These are phyloP conservation scores for Penicillium sp. DNA, from an alignment of 2,329 filamentous ascomycete genomes.

Conservation along the genomic window DNA sequence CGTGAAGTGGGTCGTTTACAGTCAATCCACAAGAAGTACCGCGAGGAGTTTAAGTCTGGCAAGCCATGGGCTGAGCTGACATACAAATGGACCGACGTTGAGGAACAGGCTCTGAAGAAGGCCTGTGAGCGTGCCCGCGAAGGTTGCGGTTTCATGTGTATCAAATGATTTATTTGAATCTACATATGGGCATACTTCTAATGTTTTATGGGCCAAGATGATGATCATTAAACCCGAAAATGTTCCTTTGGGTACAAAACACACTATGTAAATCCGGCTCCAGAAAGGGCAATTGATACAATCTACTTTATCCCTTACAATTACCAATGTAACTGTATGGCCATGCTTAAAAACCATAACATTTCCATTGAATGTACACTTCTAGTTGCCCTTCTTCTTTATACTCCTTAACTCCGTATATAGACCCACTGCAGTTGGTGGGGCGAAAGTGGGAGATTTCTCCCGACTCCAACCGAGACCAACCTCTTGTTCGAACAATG, in stretches of 20 bases:
- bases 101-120: constrained; percentile 58
- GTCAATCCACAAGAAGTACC: constrained; percentile 54
- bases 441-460: constrained; percentile 2
- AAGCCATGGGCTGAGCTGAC: constrained; percentile 62
- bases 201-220: no score
- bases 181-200: neutral
- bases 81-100: constrained; percentile 63
- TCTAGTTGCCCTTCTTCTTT: neutral
- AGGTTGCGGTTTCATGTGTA: constrained; percentile 58
- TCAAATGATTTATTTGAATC: constrained; percentile 46
- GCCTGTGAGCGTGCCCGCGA: constrained; percentile 57
- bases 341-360: no score
- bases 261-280: neutral
- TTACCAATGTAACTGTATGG: no score
- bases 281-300: neutral
- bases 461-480: neutral
- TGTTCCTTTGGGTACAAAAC: neutral
- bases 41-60: constrained; percentile 56
- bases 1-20: constrained; percentile 57
- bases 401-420: neutral
- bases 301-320: neutral
- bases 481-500: constrained; percentile 8
- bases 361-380: no score
- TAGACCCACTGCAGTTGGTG: neutral
- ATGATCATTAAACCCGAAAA: neutral